These are phyloP conservation scores for Candida sanyaensis DNA, from an alignment of 1,139 yeast genomes.

Conservation along the genomic window DNA sequence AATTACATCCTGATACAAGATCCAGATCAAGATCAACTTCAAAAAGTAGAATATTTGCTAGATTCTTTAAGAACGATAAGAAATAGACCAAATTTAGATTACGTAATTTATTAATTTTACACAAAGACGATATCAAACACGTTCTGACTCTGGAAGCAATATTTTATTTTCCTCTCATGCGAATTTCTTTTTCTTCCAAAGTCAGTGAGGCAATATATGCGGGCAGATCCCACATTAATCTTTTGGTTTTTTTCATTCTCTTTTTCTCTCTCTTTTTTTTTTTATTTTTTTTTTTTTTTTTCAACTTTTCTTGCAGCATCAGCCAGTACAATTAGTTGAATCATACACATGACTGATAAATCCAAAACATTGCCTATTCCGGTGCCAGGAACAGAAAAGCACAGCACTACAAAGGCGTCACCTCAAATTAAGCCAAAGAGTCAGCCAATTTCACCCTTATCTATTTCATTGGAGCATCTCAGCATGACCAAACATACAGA, in stretches of 20 bases:
- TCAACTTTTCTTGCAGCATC: background rate
- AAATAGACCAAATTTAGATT: background rate
- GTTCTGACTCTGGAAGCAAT: slow-evolving; percentile 2
- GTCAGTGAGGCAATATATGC: too few relatives aligned
- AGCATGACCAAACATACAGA: slow-evolving; percentile 3
- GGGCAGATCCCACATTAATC: background rate
- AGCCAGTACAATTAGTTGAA: background rate
- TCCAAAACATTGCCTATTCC: slow-evolving; percentile 12
- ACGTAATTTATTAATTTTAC: background rate
- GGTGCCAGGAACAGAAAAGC: slow-evolving; percentile 2
- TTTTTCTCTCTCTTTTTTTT: background rate
- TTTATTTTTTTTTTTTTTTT: background rate
- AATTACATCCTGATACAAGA: slow-evolving; percentile 6
- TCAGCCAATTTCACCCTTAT: slow-evolving; percentile 38
- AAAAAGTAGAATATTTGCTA: slow-evolving; percentile 20
- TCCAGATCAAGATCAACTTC: slow-evolving; percentile 18
- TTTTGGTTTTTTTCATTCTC: background rate
- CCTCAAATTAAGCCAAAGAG: slow-evolving; percentile 13
- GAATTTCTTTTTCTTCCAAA: background rate
- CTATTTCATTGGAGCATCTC: slow-evolving; percentile 17
- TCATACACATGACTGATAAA: background rate
- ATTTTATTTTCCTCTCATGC: background rate
- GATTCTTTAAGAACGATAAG: slow-evolving; percentile 15
- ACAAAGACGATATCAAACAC: background rate
- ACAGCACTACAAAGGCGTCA: background rate